Percentiles rank a stretch among this genome's conserved stretches.
phyloP scores from a whole-genome alignment of 2,329 filamentous ascomycete species.

The Neofusicoccum parvum region DNA sequence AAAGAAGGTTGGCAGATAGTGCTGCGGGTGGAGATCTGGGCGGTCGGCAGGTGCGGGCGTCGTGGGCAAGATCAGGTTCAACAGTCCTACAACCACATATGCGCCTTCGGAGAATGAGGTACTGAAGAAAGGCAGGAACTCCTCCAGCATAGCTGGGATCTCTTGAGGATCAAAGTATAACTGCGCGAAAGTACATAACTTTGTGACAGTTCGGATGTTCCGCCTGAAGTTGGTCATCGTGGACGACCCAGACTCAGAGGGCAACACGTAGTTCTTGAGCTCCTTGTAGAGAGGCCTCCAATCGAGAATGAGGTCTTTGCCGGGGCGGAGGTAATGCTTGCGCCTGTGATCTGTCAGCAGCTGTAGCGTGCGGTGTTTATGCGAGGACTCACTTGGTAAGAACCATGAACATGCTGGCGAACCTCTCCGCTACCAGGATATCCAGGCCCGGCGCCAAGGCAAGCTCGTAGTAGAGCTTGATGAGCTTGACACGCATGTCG shows the following conservation, averaged over 20 bases:
- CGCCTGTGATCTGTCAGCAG: conserved; percentile 58
- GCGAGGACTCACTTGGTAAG: conserved; percentile 75
- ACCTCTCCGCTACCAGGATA: conserved; percentile 77
- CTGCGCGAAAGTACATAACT: conserved; percentile 87
- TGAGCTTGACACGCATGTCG: conserved; percentile 78
- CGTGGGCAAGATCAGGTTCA: conserved; percentile 88
- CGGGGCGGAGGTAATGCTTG: conserved; percentile 91
- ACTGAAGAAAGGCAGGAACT: conserved; percentile 69
- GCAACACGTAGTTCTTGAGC: conserved; percentile 85
- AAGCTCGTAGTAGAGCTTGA: conserved; percentile 92
- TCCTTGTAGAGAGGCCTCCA: conserved; percentile 94
- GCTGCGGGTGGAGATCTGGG: conserved; percentile 77
- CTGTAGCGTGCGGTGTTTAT: background rate
- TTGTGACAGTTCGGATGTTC: conserved; percentile 74
- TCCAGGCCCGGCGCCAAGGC: conserved; percentile 88
- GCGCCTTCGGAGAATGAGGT: conserved; percentile 90
- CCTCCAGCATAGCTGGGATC: conserved; percentile 68
- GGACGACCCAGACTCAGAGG: conserved; percentile 72
- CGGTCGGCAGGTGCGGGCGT: conserved; percentile 72
- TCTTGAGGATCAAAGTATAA: conserved; percentile 90
- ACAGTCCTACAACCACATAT: conserved; percentile 84
- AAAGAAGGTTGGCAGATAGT: conserved; percentile 91
- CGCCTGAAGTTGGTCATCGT: conserved; percentile 65
- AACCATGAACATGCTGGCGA: conserved; percentile 94
- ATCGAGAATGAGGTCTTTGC: conserved; percentile 86